A percentile compares a stretch with the other conserved stretches of the same genome.
Conservation (phyloP, 495 filamentous ascomycete species). For the Xylaria curta region DNA sequence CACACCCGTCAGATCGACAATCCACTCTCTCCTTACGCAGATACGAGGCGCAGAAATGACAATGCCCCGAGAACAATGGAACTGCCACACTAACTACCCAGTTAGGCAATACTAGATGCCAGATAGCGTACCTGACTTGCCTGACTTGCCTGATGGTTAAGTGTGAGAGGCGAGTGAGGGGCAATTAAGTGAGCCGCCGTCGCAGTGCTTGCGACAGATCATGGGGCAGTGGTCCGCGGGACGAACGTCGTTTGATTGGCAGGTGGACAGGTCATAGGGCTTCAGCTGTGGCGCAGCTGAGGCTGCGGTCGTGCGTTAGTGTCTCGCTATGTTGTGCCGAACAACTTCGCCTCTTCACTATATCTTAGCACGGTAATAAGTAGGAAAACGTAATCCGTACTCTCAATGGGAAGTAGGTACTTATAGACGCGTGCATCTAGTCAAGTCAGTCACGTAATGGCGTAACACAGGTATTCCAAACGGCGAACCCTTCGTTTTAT, state of each 20-base stretch:
- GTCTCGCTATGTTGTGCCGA: not conserved
- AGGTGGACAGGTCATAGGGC: slow-evolving; percentile 14
- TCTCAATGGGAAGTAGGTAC: too few relatives aligned
- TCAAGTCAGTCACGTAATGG: not conserved
- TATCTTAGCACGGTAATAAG: too few relatives aligned
- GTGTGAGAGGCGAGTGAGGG: not conserved
- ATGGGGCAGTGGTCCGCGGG: not conserved
- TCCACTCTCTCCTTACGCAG: not conserved
- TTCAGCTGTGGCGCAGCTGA: slow-evolving; percentile 26
- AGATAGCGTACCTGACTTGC: too few relatives aligned
- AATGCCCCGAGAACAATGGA: slow-evolving; percentile 1
- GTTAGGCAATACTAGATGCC: too few relatives aligned
- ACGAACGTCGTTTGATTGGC: not conserved
- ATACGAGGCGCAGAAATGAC: slow-evolving; percentile 8
- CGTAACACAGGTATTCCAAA: not conserved
- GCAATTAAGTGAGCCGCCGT: not conserved
- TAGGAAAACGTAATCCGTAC: too few relatives aligned
- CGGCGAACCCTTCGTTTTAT: not conserved
- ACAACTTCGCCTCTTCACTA: not conserved
- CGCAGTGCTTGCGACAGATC: not conserved
- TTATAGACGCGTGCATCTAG: not conserved
- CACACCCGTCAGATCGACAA: not conserved
- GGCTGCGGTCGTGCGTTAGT: slow-evolving; percentile 13
- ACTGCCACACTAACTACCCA: not conserved
- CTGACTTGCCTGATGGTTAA: too few relatives aligned